These are phyloP conservation scores for Westerdykella ornata DNA, from an alignment of 2,329 filamentous ascomycete genomes.

Conservation along the genomic window DNA sequence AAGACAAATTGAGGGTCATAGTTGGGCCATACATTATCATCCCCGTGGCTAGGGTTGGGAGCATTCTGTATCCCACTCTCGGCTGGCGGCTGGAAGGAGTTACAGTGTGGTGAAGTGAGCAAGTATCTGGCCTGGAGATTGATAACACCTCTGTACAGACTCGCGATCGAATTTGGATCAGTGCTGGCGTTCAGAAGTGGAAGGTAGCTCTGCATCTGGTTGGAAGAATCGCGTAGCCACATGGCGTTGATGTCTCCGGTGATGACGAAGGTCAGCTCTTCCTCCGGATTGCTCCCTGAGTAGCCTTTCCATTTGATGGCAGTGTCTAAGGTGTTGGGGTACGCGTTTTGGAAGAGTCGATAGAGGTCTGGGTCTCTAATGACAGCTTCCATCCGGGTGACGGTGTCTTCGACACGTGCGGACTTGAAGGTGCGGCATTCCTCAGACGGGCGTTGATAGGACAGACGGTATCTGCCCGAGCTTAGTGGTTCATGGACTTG, in stretches of 20 bases:
- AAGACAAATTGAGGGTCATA: constrained; percentile 44
- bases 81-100: constrained; percentile 47
- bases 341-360: constrained; percentile 64
- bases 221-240: constrained; percentile 53
- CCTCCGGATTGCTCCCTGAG: constrained; percentile 50
- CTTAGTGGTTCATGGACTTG: constrained; percentile 41
- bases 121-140: constrained; percentile 66
- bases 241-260: constrained; percentile 54
- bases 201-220: constrained; percentile 65
- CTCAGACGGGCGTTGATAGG: constrained; percentile 40
- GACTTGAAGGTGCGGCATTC: constrained; percentile 45
- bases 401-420: constrained; percentile 37
- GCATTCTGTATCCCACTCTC: constrained; percentile 41
- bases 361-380: constrained; percentile 55
- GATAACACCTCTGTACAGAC: constrained; percentile 63
- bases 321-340: constrained; percentile 69
- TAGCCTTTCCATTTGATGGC: constrained; percentile 63
- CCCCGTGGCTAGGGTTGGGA: constrained; percentile 34
- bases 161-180: constrained; percentile 55
- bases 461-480: constrained; percentile 41
- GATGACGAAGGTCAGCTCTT: constrained; percentile 58
- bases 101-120: constrained; percentile 51
- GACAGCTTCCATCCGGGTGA: constrained; percentile 31
- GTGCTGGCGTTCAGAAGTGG: constrained; percentile 52
- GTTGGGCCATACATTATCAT: constrained; percentile 40